These are phyloP conservation scores for Phyllachora maydis DNA, from an alignment of 2,329 filamentous ascomycete genomes.

Conservation along the genomic window DNA sequence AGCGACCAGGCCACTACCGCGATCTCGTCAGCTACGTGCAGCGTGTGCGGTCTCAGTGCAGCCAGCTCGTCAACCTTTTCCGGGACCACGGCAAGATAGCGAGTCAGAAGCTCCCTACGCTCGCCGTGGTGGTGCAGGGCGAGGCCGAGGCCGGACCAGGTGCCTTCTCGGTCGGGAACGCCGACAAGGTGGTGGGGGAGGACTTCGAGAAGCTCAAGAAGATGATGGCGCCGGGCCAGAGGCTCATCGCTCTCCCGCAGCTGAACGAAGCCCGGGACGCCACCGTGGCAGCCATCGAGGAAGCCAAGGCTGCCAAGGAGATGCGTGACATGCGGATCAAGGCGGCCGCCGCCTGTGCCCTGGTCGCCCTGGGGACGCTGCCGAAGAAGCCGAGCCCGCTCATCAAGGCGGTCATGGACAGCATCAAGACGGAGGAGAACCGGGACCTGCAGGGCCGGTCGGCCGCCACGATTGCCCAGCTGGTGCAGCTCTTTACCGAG, in stretches of 20 bases:
- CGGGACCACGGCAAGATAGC: slow-evolving; percentile 74
- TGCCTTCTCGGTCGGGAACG: slow-evolving; percentile 74
- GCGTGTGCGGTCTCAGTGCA: slow-evolving; percentile 76
- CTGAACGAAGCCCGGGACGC: slow-evolving; percentile 58
- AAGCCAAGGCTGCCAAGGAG: slow-evolving; percentile 61
- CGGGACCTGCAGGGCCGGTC: slow-evolving; percentile 72
- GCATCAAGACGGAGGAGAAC: slow-evolving; percentile 88
- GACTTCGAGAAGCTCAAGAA: slow-evolving; percentile 84
- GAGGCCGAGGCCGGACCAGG: slow-evolving; percentile 80
- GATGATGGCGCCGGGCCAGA: slow-evolving; percentile 69
- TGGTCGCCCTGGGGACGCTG: slow-evolving; percentile 70
- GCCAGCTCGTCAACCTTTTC: slow-evolving; percentile 78
- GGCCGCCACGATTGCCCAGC: slow-evolving; percentile 60
- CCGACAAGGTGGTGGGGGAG: slow-evolving; percentile 66
- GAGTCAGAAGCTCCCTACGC: slow-evolving; percentile 49
- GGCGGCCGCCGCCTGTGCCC: slow-evolving; percentile 67
- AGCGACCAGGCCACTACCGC: slow-evolving; percentile 65
- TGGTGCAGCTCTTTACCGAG: slow-evolving; percentile 72
- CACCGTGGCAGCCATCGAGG: slow-evolving; percentile 52
- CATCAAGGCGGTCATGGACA: slow-evolving; percentile 97
- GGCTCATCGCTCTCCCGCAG: slow-evolving; percentile 62
- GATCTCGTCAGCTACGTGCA: slow-evolving; percentile 83
- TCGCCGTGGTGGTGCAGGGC: slow-evolving; percentile 86
- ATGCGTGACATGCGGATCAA: slow-evolving; percentile 70
- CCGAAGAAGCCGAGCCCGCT: slow-evolving; percentile 86